Percentiles rank a stretch among this genome's conserved stretches.
phyloP scores from a whole-genome alignment of 306 rosid genomes.

The Canavalia ensiformis region DNA sequence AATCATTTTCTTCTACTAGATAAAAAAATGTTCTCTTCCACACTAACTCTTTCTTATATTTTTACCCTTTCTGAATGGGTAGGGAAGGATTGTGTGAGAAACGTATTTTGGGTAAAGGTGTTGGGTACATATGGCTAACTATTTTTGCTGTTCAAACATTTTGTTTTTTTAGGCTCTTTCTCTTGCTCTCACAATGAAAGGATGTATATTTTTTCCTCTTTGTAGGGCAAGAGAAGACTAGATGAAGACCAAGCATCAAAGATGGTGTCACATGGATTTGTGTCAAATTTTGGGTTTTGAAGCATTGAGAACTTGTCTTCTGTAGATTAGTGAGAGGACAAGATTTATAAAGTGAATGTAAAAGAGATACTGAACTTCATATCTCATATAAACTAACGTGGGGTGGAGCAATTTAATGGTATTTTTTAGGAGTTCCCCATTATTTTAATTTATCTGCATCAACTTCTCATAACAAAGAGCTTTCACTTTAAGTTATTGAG shows the following conservation, averaged over 20 bases:
- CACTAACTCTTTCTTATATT: not conserved
- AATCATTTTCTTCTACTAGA: not conserved
- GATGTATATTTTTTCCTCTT: conserved; percentile 67
- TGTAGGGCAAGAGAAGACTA: conserved; percentile 93
- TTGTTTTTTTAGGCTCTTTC: conserved; percentile 46
- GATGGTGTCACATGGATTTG: conserved; percentile 65
- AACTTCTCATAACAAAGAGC: conserved; percentile 22
- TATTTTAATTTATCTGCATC: conserved; percentile 26
- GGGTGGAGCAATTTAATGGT: conserved; percentile 40
- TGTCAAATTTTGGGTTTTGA: conserved; percentile 60
- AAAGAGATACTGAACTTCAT: conserved; percentile 33
- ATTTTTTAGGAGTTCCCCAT: conserved; percentile 27
- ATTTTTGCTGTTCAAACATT: conserved; percentile 32
- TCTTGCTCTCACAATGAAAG: conserved; percentile 70
- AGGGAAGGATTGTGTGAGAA: conserved; percentile 6
- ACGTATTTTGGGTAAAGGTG: not conserved
- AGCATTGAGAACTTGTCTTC: conserved; percentile 55
- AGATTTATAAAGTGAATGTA: conserved; percentile 43
- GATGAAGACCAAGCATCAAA: conserved; percentile 82
- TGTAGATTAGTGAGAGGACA: conserved; percentile 55
- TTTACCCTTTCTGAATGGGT: not conserved
- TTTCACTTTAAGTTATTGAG: conserved; percentile 35
- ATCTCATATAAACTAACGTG: conserved; percentile 26
- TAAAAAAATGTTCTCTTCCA: not conserved
- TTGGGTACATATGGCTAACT: conserved; percentile 26